Evolutionary conservation across 129 eudicot species (phyloP), one percentile per base, ranked within the genome.

Genomic region (Centaurea solstitialis): DNA sequence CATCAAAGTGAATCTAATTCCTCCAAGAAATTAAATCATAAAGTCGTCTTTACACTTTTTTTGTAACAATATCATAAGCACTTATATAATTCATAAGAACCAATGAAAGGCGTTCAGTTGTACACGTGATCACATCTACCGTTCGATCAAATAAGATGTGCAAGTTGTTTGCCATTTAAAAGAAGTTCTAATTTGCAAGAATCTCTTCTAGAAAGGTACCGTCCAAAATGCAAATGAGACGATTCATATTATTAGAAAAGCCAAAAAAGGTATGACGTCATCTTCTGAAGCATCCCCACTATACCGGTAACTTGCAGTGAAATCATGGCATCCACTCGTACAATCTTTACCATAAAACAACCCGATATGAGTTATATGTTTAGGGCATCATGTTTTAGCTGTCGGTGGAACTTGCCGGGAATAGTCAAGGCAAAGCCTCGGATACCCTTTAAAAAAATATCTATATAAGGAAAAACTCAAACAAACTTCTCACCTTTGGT

Each of bases 1-100:
- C 67, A 12, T 23, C 76, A 33, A 76, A 70, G 4, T 61, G 86
- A 82, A 82, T 82, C 86, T 71, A 9, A 82, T 82, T 70, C 86
- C 72, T 62, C 50, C 22, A 68, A 50, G 8, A 75, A 17, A 67
- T 57, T 38, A 53, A 76, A 9, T 35, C 80, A 74, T 21, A 67
- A 81, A 74, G 75, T 57, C 70, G 6, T 68, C 70, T 68, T 73
- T 45, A 24, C 45, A 57, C 65, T 17, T n/a, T 75, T 50, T 47
- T 66, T 53, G 15, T 20, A 10, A 66, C 26, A 3, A 21, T 39
- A 21, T n/a, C 21, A 35, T 23, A 37, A 28, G 20, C 7, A 28
- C 21, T 68, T 33, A 33, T 33, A 33, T 26, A 11, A 68, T 30
- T 68, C 22, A 26, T 12, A 5, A 68, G 9, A 26, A 3, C 73